A percentile compares a stretch with the other conserved stretches of the same genome.
Conservation (phyloP, 139 green algal genomes). For the Chlamydomonas asymmetrica region DNA sequence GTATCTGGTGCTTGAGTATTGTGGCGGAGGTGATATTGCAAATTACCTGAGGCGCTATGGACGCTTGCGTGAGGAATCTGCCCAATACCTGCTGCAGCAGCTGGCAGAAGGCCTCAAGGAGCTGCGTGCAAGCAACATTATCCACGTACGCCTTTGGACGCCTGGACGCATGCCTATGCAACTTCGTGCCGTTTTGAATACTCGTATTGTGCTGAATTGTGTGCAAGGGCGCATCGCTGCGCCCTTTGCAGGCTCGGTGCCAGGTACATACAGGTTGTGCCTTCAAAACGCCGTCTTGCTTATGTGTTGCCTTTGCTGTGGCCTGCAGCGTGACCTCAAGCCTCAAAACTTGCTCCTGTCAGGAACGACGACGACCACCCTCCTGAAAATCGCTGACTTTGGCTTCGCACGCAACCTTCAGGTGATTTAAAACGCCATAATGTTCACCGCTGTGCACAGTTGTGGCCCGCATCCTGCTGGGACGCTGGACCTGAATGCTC, state of each 20-base stretch:
- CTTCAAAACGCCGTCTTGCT: not conserved
- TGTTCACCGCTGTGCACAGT: no score
- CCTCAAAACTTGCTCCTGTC: conserved; percentile 94
- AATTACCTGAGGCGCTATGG: conserved; percentile 68
- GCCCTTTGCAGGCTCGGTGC: no score
- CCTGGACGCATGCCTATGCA: not conserved
- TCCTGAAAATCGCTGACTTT: conserved; percentile 99
- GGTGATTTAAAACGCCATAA: no score
- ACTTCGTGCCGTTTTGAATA: not conserved
- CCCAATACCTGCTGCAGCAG: conserved; percentile 82
- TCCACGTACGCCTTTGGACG: conserved; percentile 70
- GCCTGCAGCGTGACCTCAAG: conserved; percentile 92
- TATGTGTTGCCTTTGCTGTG: not conserved
- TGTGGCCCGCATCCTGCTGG: not conserved
- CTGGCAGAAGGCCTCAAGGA: conserved; percentile 84
- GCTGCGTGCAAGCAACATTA: conserved; percentile 82
- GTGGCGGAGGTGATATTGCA: conserved; percentile 87
- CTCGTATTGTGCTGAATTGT: not conserved
- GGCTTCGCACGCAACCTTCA: conserved; percentile 92
- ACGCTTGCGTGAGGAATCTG: conserved; percentile 60
- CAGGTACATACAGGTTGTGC: not conserved
- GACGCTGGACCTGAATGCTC: not conserved
- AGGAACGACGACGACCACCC: conserved; percentile 29
- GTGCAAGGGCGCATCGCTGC: not conserved
- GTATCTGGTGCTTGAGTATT: conserved; percentile 94